Base-by-base conservation (phyloP, 2,329 filamentous ascomycete species). In the Botryosphaeria agaves region DNA sequence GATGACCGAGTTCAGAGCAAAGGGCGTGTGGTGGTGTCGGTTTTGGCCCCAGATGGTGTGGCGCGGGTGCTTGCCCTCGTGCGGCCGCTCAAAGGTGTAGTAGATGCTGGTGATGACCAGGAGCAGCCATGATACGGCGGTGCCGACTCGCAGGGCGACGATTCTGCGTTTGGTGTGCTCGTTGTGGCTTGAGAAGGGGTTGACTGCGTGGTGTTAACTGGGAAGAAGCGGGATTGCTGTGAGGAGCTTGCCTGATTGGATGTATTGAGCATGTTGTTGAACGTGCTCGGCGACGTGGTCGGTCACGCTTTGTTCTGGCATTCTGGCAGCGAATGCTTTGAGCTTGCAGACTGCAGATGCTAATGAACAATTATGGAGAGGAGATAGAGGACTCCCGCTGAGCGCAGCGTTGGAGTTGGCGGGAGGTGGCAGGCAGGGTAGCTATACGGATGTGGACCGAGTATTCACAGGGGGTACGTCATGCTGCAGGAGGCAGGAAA, bases 21-120 rank as follows among this genome's bases (percentile, higher is more conserved):
- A 92, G 6, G 77, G 76, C 5, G 79, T 85, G 20, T 57, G 62
- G 41, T 72, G 68, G 31, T 61, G 57, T 34, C 63, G 56, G 48
- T 84, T 84, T 55, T 82, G 74, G 33, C 69, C 69, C 75, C 76
- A 87, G 49, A 92, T 80, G 35, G 67, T 74, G 37, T 64, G 56
- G 39, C 60, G 51, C 11, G 57, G 57, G 44, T 61, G 33, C 18
- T 50, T 52, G 40, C 71, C 72, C 54, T 82, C 74, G 31, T 66
- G 56, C 1, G 76, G 76, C 12, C 57, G 53, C 40, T 73, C 55
- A 51, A 76, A 55, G 29, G 70, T 70, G 53, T 89, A 91, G 61
- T 81, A 83, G 49, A 89, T 59, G 34, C 75, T 72, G 30, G 74
- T 64, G 42, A 82, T 52, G 32, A 89, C 59, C 23, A 82, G 69